Base-by-base conservation (phyloP, 257 asterid species). In the Nyctanthes arbortristis region DNA sequence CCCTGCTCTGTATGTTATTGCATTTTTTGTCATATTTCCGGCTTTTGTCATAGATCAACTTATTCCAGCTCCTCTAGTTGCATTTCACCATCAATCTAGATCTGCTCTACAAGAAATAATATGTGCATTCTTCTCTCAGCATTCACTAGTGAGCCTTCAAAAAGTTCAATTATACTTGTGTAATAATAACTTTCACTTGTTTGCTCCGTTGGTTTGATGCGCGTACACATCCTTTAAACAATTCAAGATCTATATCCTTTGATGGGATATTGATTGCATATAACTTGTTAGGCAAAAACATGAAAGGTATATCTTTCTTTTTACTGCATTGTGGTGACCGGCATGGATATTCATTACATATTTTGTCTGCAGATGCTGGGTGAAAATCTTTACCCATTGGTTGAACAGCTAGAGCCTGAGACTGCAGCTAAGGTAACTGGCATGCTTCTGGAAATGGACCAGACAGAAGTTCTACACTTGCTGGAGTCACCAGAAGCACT, bases 401-500 rank as follows among this genome's bases (percentile, higher is more conserved):
- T 90, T 3, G 84, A 84, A 52, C 80, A 86, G 75, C 34, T 88
- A 56, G 93, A 81, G 82, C 91, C 81, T 1, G 90, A 81, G 30
- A 75, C 79, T 28, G 96, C 96, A 0, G 86, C 82, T 18, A 84
- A 84, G 69, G 88, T 88, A n/a, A 90, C 96, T 2, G 87, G 85
- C 37, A 88, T 86, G 93, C 86, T 88, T 31, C 63, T 90, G 74
- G 93, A 86, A 65, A 88, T 88, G 93, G 97, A 86, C 34, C 89
- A 84, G 71, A 82, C 88, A 0, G 92, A 86, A 70, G 91, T 90
- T 2, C 40, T 86, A 18, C 92, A 84, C 71, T 69, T 90, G 86
- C 81, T 90, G 0, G 93, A 86, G 63, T 90, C 97, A 5, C 95
- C 97, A 0, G 83, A 84, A 56, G 87, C 93, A 47, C 84, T 86